Base-by-base conservation (phyloP, 345 rosid genomes). In the Lenwebbia sp. region DNA sequence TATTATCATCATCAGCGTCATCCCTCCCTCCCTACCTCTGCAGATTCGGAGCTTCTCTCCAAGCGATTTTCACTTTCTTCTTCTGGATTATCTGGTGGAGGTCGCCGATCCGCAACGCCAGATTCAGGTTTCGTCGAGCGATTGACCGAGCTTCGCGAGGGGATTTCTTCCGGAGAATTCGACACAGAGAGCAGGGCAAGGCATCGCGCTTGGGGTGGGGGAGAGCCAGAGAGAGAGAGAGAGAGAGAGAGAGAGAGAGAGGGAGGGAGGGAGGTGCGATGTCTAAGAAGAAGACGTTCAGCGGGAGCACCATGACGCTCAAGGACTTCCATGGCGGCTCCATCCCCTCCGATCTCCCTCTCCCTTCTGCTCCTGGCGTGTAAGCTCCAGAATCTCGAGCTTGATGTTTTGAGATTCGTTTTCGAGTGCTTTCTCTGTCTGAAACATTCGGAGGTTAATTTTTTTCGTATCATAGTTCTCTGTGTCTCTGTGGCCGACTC, bases 331-430 rank as follows among this genome's bases (percentile, higher is more conserved):
- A 95, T 88, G 98, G 99, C 88, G 98, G 98, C 84, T 94, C 97
- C 53, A 96, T 96, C 83, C 97, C 97, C 57, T 84, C 96, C 86
- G 96, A 96, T 92, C 94, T 95, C 84, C 91, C 92, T 87, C 95
- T 96, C 25, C 99, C 99, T 89, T 96, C 99, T 47, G 98, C 98
- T 88, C 99, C 97, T 86, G 97, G 98, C 89, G 93, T 93, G 99
- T 95, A 92, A 92, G 94, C 50, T 33, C 33, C 13, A 14, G 3
- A 49, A 14, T 83, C 25, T 40, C 54, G 26, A 60, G 30, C 33
- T 44, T 12, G 58, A 47, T 57, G 26, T 60, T 50, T 55, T 41
- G 54, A 10, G 22, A 13, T 26, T 76, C 62, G 15, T 30, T 44
- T 54, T 5, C 23, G 41, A 26, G 56, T 30, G 26, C n/a, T 37